phyloP scores from a whole-genome alignment of 352 stramenopile species.

The Globisporangium canariense region DNA sequence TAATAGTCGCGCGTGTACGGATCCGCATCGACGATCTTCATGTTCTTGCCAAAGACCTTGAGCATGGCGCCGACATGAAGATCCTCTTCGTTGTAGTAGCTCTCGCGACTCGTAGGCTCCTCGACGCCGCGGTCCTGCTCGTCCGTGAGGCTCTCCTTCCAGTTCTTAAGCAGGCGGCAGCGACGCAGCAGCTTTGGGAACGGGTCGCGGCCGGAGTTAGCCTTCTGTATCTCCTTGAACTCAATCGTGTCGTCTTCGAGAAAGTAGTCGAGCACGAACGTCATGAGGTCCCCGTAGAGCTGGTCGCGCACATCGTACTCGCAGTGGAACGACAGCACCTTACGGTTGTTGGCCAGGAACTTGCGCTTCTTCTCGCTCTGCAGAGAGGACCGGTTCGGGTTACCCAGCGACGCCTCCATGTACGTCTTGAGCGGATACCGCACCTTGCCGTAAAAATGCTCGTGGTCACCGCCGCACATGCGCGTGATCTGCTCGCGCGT shows the following conservation, averaged over 20 bases:
- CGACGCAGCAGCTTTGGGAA: conserved; percentile 77
- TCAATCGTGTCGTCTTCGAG: conserved; percentile 89
- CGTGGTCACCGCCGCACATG: conserved; percentile 64
- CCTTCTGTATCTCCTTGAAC: conserved; percentile 78
- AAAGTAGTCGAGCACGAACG: conserved; percentile 84
- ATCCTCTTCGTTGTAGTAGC: conserved; percentile 75
- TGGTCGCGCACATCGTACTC: conserved; percentile 81
- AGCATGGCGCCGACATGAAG: conserved; percentile 59
- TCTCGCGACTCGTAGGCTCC: conserved; percentile 49
- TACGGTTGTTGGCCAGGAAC: conserved; percentile 85
- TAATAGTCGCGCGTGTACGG: conserved; percentile 79
- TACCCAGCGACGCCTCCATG: conserved; percentile 82
- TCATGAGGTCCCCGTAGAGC: conserved; percentile 78
- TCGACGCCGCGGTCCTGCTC: conserved; percentile 80
- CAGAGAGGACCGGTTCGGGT: conserved; percentile 55
- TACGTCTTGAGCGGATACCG: conserved; percentile 80
- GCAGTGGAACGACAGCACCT: conserved; percentile 83
- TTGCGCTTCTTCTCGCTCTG: conserved; percentile 82
- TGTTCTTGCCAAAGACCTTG: conserved; percentile 61
- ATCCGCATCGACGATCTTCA: conserved; percentile 78
- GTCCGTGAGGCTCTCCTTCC: conserved; percentile 57
- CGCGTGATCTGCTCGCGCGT: conserved; percentile 76
- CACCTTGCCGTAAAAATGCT: conserved; percentile 73
- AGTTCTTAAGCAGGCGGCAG: conserved; percentile 60
- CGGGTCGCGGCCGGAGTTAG: conserved; percentile 79